Evolutionary conservation across 257 asterid species (phyloP).

Genomic region (Dorcoceras hygrometricum): DNA sequence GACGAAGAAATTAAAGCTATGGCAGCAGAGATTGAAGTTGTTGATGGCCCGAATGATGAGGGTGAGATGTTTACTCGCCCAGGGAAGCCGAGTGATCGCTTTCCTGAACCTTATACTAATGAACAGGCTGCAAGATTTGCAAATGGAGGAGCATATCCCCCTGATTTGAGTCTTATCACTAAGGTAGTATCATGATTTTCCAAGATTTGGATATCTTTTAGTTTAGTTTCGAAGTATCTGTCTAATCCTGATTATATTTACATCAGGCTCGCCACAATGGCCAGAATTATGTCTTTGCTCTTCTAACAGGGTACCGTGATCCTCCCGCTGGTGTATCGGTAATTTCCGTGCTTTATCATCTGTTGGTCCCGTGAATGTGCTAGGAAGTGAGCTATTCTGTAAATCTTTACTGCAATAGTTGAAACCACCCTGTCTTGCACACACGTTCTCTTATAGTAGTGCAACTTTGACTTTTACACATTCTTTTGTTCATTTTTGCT

Average conservation of each 20-base stretch:
- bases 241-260: slow-evolving; percentile 17
- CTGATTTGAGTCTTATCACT: slow-evolving; percentile 78
- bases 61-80: slow-evolving; percentile 83
- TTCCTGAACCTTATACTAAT: slow-evolving; percentile 72
- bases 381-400: neutral
- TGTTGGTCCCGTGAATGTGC: neutral
- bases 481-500: neutral
- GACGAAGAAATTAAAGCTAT: slow-evolving; percentile 81
- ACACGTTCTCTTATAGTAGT: neutral
- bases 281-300: slow-evolving; percentile 68
- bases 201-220: neutral
- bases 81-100: slow-evolving; percentile 76
- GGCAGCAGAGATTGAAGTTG: slow-evolving; percentile 87
- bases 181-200: slow-evolving; percentile 38
- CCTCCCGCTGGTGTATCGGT: slow-evolving; percentile 81
- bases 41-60: slow-evolving; percentile 81
- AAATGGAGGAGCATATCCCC: slow-evolving; percentile 88
- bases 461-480: neutral
- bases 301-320: slow-evolving; percentile 75
- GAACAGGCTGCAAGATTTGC: slow-evolving; percentile 85
- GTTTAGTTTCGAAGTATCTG: neutral
- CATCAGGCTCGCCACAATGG: slow-evolving; percentile 73
- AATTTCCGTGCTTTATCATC: slow-evolving; percentile 18
- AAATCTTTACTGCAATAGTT: neutral
- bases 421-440: neutral